Percentiles rank a stretch among this genome's conserved stretches.
phyloP scores from a whole-genome alignment of 768 basidiomycete genomes.

The Cyathus striatus region DNA sequence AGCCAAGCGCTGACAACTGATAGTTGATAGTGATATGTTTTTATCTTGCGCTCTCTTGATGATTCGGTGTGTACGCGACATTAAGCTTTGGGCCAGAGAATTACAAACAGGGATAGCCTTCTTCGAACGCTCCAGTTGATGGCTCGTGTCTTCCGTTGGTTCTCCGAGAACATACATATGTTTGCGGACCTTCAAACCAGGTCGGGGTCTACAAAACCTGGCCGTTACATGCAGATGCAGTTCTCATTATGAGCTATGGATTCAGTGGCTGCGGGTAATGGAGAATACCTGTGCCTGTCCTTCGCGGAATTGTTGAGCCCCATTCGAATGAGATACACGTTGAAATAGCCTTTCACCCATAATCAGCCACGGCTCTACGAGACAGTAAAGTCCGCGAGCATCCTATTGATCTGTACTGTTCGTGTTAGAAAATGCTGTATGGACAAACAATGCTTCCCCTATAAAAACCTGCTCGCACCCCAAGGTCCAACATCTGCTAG shows the following conservation, averaged over 20 bases:
- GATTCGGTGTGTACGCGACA: too few relatives aligned
- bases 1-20: too few relatives aligned
- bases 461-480: too few relatives aligned
- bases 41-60: too few relatives aligned
- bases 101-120: slow-evolving; percentile 2
- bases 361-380: too few relatives aligned
- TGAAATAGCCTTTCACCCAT: too few relatives aligned
- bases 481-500: too few relatives aligned
- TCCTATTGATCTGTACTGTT: too few relatives aligned
- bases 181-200: slow-evolving; percentile 8
- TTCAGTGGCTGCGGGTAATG: not conserved
- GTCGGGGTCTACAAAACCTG: slow-evolving; percentile 2
- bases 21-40: too few relatives aligned
- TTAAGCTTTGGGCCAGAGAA: slow-evolving; percentile 2
- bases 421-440: too few relatives aligned
- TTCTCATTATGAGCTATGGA: slow-evolving; percentile 6
- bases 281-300: not conserved
- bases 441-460: too few relatives aligned
- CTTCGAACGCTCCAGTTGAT: not conserved
- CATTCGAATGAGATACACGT: slow-evolving; percentile 8
- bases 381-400: too few relatives aligned
- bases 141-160: slow-evolving; percentile 1
- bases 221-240: slow-evolving; percentile 3
- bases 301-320: slow-evolving; percentile 4
- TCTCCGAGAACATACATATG: not conserved